Conservation (phyloP, 371 early-diverging fungal genomes). For the Batrachochytrium dendrobatidis region DNA sequence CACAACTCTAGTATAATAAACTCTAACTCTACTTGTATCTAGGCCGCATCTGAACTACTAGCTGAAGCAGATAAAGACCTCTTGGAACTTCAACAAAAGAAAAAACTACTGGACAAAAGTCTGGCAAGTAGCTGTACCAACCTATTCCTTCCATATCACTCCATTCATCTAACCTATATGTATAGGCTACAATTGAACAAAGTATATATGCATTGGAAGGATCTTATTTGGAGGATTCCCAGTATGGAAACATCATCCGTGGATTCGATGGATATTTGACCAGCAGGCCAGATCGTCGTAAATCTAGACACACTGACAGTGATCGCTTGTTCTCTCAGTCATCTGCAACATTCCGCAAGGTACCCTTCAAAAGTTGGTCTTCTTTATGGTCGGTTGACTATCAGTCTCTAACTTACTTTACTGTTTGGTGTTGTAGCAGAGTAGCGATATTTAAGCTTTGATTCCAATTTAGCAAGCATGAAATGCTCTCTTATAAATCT, state of each 20-base stretch:
- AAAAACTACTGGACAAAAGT: conserved; percentile 26
- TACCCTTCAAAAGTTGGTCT: too few species aligned
- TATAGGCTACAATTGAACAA: conserved; percentile 53
- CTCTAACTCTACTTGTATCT: too few species aligned
- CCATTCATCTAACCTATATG: background rate
- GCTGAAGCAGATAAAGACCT: conserved; percentile 28
- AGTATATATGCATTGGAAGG: conserved; percentile 74
- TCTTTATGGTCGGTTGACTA: too few species aligned
- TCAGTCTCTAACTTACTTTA: too few species aligned
- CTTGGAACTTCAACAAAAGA: conserved; percentile 22
- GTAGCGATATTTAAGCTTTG: too few species aligned
- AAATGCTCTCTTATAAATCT: too few species aligned
- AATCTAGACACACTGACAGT: conserved; percentile 33
- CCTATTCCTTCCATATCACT: background rate
- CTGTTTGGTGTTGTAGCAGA: too few species aligned
- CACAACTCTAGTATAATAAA: too few species aligned
- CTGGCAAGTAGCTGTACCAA: conserved; percentile 14
- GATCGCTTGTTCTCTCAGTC: conserved; percentile 51
- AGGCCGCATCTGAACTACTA: conserved; percentile 19
- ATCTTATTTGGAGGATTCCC: conserved; percentile 75
- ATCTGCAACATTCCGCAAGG: conserved; percentile 45
- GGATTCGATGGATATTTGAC: conserved; percentile 71
- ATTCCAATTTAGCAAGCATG: too few species aligned
- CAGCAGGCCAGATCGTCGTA: conserved; percentile 18
- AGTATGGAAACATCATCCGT: conserved; percentile 70